Percentiles rank a stretch among this genome's conserved stretches.
Evolutionary conservation across 768 basidiomycete species (phyloP).

Genomic region (Tylopilus cervinicoccineus): DNA sequence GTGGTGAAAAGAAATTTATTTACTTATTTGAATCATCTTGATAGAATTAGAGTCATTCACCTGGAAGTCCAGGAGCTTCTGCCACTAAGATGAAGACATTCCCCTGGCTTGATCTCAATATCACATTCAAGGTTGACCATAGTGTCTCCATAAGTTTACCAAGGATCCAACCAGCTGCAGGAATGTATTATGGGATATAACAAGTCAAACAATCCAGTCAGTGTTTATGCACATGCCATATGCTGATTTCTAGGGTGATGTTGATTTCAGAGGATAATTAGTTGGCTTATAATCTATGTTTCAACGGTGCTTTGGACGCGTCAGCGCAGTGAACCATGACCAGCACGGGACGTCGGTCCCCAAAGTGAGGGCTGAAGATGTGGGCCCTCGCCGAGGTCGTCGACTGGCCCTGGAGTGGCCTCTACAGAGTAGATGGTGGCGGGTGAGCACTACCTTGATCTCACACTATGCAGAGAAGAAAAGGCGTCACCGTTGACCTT

Average conservation of each 20-base stretch:
- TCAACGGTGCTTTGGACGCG: neutral
- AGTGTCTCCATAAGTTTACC: slow-evolving; percentile 10
- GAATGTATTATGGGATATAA: neutral
- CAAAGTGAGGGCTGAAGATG: neutral
- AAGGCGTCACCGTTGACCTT: neutral
- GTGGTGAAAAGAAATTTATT: neutral
- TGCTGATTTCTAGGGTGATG: slow-evolving; percentile 17
- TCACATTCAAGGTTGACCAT: neutral
- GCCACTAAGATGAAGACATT: neutral
- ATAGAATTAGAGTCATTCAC: slow-evolving; percentile 8
- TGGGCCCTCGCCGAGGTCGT: neutral
- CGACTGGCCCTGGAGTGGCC: neutral
- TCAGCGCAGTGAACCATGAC: neutral
- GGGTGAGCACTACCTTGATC: too few species aligned
- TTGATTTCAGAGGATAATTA: neutral
- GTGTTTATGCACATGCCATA: slow-evolving; percentile 28
- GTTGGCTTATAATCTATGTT: neutral
- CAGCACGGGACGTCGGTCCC: neutral
- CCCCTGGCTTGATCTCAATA: neutral
- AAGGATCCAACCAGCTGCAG: neutral
- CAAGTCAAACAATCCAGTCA: slow-evolving; percentile 17
- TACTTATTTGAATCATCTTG: slow-evolving; percentile 2
- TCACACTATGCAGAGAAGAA: too few species aligned
- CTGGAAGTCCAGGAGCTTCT: slow-evolving; percentile 4
- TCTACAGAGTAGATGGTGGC: too few species aligned